Evolutionary conservation across 495 filamentous ascomycete genomes (phyloP), one percentile per base, ranked within the genome.

Genomic region (Xylaria venustula): DNA sequence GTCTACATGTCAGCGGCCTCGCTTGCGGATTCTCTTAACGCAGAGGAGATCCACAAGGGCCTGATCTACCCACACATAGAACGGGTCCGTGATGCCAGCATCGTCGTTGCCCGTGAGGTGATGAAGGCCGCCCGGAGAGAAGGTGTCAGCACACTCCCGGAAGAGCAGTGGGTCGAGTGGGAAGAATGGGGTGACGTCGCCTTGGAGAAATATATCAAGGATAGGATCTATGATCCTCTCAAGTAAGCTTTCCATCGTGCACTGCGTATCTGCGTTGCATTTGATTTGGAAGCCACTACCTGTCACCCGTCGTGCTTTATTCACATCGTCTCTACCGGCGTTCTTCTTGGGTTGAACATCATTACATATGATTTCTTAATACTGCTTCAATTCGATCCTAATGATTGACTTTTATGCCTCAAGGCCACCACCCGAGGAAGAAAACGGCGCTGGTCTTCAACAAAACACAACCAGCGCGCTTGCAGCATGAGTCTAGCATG

Each of bases 1-100:
- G 88, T 92, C 54, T 98, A 97, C 78, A 91, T 89, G 48, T 93
- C 92, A 54, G 94, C 90, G 30, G 86, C 86, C 22, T 88, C 92
- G 12, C 86, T 98, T 14, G 85, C 90, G 30, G 83, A 85, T 44
- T 88, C 90, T 30, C 82, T 98, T 46, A 93, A 87, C 42, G 82
- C 83, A 17, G 86, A 90, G 52, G 94, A 98, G 77, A 76, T 91
- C 64, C 85, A 87, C 54, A 85, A 87, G 67, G 90, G 88, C 45
- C 86, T 92, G 70, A 86, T 98, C 67, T 98, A 98, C 77, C 94
- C 94, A n/a, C 88, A 90, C 71, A 87, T 98, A 71, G 86, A 87
- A 67, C 89, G 94, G 45, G 96, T 98, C 62, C 85, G 94, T 28
- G 89, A 97, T 25, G 93, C 96, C 64, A 92, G 86, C 73, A 84